Evolutionary conservation across 495 filamentous ascomycete species (phyloP).

Genomic region (Xylaria castorea): DNA sequence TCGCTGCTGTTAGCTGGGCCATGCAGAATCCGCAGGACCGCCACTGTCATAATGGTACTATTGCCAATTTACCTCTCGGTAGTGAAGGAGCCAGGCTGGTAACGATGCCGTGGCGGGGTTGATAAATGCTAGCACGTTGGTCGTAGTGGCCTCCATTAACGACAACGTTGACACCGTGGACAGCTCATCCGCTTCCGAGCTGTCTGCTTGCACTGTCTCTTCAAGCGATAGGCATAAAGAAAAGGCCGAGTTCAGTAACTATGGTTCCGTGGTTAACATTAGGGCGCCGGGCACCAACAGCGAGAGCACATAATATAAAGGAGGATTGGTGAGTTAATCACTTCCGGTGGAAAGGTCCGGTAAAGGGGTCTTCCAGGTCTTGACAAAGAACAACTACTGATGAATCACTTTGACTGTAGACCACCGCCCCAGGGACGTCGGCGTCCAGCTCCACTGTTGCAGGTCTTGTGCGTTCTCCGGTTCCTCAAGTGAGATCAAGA

Average conservation of each 20-base stretch:
- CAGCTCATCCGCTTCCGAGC: constrained; percentile 53
- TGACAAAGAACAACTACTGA: not conserved
- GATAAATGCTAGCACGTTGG: constrained; percentile 46
- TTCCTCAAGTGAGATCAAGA: constrained; percentile 43
- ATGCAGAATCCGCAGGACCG: constrained; percentile 41
- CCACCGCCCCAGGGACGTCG: constrained; percentile 61
- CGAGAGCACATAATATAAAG: constrained; percentile 53
- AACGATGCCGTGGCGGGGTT: constrained; percentile 47
- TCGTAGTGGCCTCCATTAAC: constrained; percentile 52
- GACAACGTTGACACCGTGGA: constrained; percentile 36
- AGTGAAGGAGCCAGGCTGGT: constrained; percentile 48
- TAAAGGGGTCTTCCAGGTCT: not conserved
- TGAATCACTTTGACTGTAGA: constrained; percentile 43
- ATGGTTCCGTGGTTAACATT: constrained; percentile 56
- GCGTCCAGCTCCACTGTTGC: constrained; percentile 64
- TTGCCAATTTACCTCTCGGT: constrained; percentile 50
- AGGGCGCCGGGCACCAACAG: constrained; percentile 58
- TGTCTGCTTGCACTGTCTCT: constrained; percentile 57
- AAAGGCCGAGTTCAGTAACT: constrained; percentile 59
- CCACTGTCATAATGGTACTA: constrained; percentile 38
- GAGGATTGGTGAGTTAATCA: constrained; percentile 53
- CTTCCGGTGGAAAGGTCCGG: not conserved
- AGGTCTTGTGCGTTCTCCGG: constrained; percentile 56
- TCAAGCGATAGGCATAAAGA: constrained; percentile 47
- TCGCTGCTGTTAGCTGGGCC: constrained; percentile 57